phyloP scores from a whole-genome alignment of 2,329 filamentous ascomycete genomes.

The Colletotrichum neosansevieriae region DNA sequence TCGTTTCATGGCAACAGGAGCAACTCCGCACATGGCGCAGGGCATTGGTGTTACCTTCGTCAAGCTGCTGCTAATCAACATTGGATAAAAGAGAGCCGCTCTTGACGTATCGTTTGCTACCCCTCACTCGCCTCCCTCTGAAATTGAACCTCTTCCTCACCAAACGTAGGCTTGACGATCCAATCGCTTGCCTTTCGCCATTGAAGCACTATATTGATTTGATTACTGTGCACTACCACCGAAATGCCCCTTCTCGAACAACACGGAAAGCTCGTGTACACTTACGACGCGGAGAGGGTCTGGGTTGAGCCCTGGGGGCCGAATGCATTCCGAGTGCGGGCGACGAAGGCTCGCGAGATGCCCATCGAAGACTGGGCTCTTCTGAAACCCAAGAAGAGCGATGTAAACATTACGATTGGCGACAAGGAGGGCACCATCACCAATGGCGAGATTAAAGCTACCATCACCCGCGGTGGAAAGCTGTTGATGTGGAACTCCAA shows the following conservation, averaged over 20 bases:
- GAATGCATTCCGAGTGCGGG: slow-evolving; percentile 60
- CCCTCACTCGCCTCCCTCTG: slow-evolving; percentile 4
- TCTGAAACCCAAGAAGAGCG: slow-evolving; percentile 34
- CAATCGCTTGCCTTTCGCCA: not conserved
- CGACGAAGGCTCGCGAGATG: slow-evolving; percentile 54
- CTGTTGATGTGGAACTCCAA: slow-evolving; percentile 46
- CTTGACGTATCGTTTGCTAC: not conserved
- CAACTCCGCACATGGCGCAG: slow-evolving; percentile 27
- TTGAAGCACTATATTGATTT: not conserved
- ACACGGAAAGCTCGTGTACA: slow-evolving; percentile 40
- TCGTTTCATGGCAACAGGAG: slow-evolving; percentile 28
- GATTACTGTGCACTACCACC: not conserved
- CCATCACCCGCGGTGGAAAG: slow-evolving; percentile 47
- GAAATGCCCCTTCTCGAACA: slow-evolving; percentile 25
- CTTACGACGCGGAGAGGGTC: slow-evolving; percentile 59
- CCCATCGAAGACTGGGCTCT: slow-evolving; percentile 55
- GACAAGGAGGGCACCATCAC: slow-evolving; percentile 42
- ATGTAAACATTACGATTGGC: slow-evolving; percentile 41
- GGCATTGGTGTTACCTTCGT: not conserved
- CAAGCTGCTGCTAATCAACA: not conserved
- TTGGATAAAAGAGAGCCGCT: slow-evolving; percentile 1
- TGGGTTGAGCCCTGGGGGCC: slow-evolving; percentile 63
- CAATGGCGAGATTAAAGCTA: slow-evolving; percentile 49
- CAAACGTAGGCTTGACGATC: not conserved
- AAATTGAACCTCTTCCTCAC: not conserved